These are phyloP conservation scores for Dothistroma septosporum DNA, from an alignment of 2,329 filamentous ascomycete genomes.

Conservation along the genomic window DNA sequence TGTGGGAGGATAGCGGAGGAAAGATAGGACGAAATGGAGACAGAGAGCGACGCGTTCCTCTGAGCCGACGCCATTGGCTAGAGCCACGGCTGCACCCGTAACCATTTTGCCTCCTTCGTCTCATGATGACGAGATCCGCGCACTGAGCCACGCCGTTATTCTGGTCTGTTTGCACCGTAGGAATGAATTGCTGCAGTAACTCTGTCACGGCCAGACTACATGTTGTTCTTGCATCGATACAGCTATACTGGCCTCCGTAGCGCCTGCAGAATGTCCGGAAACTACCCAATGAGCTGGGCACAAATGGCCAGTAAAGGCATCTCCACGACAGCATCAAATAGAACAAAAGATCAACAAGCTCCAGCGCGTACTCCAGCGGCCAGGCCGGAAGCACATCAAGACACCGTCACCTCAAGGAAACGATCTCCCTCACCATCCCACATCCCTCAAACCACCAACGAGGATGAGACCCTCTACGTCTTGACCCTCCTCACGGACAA, in stretches of 20 bases:
- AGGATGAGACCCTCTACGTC: slow-evolving; percentile 40
- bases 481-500: slow-evolving; percentile 42
- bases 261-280: not conserved
- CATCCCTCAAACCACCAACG: slow-evolving; percentile 31
- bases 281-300: not conserved
- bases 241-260: not conserved
- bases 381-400: not conserved
- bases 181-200: not conserved
- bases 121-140: too few species aligned
- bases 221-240: not conserved
- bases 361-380: not conserved
- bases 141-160: too few species aligned
- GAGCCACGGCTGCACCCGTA: too few species aligned
- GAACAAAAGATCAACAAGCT: not conserved
- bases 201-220: not conserved
- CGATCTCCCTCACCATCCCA: slow-evolving; percentile 21
- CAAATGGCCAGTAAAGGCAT: not conserved
- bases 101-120: too few species aligned
- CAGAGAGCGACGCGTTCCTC: too few species aligned
- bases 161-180: not conserved
- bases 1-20: too few species aligned
- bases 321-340: not conserved
- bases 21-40: too few species aligned
- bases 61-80: too few species aligned
- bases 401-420: not conserved